Evolutionary conservation across 371 early-diverging fungal species (phyloP).

Genomic region (Nematocida sp.): DNA sequence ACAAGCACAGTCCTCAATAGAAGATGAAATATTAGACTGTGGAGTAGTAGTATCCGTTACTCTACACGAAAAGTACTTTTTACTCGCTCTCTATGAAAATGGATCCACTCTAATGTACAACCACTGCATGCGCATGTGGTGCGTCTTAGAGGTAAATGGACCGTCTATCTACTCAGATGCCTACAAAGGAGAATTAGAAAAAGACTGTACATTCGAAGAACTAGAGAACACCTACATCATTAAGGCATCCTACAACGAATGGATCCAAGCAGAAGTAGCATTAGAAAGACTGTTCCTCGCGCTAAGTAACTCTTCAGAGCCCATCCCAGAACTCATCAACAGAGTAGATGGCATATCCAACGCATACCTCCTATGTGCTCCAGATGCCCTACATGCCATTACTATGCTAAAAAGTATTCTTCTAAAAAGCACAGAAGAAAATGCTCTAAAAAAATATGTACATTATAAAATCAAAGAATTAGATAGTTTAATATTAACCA

Average conservation of each 20-base stretch:
- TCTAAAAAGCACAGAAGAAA: background rate
- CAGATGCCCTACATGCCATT: background rate
- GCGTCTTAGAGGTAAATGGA: slow-evolving; percentile 1
- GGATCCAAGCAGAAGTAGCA: background rate
- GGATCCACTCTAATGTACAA: slow-evolving; percentile 19
- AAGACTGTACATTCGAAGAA: slow-evolving; percentile 20
- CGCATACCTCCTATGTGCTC: background rate
- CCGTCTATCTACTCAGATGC: slow-evolving; percentile 38
- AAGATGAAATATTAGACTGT: slow-evolving; percentile 4
- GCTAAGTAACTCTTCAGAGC: background rate
- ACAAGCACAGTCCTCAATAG: background rate
- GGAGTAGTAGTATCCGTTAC: slow-evolving; percentile 32
- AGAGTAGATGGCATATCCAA: slow-evolving; percentile 34
- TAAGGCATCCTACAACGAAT: background rate
- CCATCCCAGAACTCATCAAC: slow-evolving; percentile 21
- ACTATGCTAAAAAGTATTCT: background rate
- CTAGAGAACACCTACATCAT: slow-evolving; percentile 33
- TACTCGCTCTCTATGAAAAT: slow-evolving; percentile 57
- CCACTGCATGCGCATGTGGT: slow-evolving; percentile 24
- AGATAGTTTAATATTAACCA: no score
- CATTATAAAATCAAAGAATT: slow-evolving; percentile 22
- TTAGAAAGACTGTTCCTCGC: slow-evolving; percentile 5
- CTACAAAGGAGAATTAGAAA: background rate
- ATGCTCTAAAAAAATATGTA: slow-evolving; percentile 1
- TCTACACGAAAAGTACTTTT: slow-evolving; percentile 57